phyloP scores from a whole-genome alignment of 805 yeast species.

The Brettanomyces bruxellensis region DNA sequence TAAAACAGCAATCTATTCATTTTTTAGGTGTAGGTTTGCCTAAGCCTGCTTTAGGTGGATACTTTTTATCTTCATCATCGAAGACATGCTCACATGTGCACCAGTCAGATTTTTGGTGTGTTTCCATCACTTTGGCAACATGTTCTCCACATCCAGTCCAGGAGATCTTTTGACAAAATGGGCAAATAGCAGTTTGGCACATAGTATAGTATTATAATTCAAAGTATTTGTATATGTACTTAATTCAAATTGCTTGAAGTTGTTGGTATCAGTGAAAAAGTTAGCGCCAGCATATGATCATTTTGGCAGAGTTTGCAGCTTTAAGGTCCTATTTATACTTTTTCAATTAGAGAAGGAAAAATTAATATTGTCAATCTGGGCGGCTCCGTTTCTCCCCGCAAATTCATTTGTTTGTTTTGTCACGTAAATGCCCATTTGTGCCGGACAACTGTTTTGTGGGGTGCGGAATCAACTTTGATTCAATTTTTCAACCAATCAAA shows the following conservation, averaged over 20 bases:
- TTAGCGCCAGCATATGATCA: not conserved
- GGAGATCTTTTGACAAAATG: conserved; percentile 38
- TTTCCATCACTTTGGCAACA: conserved; percentile 43
- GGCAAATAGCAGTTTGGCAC: conserved; percentile 30
- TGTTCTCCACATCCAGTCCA: conserved; percentile 64
- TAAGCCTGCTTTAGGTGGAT: conserved; percentile 58
- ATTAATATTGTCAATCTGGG: not conserved
- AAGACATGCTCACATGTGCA: conserved; percentile 45
- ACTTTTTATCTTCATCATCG: conserved; percentile 29
- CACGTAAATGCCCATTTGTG: not conserved
- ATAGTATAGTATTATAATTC: conserved; percentile 7
- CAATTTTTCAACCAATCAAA: too few relatives aligned
- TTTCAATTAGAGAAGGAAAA: not conserved
- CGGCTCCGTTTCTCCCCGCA: too few relatives aligned
- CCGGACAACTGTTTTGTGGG: too few relatives aligned
- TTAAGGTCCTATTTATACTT: not conserved
- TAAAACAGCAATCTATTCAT: not conserved
- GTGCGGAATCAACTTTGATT: too few relatives aligned
- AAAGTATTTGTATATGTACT: not conserved
- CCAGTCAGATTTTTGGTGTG: conserved; percentile 38
- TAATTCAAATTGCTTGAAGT: too few relatives aligned
- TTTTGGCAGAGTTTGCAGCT: not conserved
- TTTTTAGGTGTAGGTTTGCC: conserved; percentile 23
- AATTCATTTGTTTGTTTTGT: too few relatives aligned
- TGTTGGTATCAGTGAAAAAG: not conserved